Conservation (phyloP, 106 monocot genomes). For the Dendrobium nobile region DNA sequence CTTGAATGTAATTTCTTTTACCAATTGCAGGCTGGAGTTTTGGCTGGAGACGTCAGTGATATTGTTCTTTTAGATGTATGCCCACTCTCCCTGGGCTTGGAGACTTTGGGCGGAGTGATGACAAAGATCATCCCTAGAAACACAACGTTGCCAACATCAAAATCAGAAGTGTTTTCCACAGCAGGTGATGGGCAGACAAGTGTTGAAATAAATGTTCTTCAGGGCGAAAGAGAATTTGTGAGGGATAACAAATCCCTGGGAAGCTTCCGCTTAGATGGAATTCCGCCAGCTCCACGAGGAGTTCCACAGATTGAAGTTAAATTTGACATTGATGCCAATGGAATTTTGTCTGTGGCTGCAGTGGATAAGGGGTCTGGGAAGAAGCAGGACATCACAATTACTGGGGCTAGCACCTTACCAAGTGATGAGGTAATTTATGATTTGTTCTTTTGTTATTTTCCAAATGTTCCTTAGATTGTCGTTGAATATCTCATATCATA, state of each 20-base stretch:
- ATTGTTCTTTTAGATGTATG: conserved; percentile 89
- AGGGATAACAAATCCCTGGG: conserved; percentile 85
- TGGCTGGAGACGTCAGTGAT: conserved; percentile 85
- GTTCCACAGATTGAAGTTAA: conserved; percentile 93
- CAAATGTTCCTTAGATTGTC: too few relatives aligned
- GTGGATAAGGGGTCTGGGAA: conserved; percentile 70
- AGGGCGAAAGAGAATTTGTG: conserved; percentile 91
- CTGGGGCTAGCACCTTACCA: conserved; percentile 60
- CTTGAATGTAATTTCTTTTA: neutral
- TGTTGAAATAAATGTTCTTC: conserved; percentile 84
- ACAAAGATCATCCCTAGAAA: conserved; percentile 97
- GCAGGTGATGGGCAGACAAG: conserved; percentile 90
- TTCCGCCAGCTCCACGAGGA: conserved; percentile 84
- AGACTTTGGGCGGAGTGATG: conserved; percentile 95
- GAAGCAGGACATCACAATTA: conserved; percentile 75
- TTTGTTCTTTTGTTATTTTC: neutral
- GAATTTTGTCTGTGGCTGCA: conserved; percentile 77
- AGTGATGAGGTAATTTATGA: conserved; percentile 48
- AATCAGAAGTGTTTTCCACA: conserved; percentile 90
- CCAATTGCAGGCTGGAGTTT: conserved; percentile 64
- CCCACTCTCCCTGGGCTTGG: conserved; percentile 78
- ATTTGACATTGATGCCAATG: conserved; percentile 94
- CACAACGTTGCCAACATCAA: conserved; percentile 85
- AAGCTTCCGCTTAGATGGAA: conserved; percentile 88
- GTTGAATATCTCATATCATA: too few relatives aligned